These are phyloP conservation scores for Penicillium daleae DNA, from an alignment of 495 filamentous ascomycete species.

Conservation along the genomic window DNA sequence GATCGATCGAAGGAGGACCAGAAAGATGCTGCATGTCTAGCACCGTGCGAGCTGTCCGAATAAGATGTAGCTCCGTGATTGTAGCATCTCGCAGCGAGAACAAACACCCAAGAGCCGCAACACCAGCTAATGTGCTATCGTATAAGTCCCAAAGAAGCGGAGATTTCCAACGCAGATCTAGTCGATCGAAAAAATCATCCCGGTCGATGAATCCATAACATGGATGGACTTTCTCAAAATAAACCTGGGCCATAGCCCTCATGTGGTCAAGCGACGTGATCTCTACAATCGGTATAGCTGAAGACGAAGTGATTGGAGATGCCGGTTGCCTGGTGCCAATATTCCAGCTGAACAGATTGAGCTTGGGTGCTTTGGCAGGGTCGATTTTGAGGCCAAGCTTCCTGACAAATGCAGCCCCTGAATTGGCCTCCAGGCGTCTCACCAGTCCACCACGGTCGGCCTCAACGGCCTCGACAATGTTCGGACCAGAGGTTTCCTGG, in stretches of 20 bases:
- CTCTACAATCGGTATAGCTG: slow-evolving; percentile 32
- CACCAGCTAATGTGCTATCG: slow-evolving; percentile 47
- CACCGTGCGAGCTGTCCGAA: slow-evolving; percentile 37
- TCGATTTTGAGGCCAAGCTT: slow-evolving; percentile 54
- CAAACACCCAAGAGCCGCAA: slow-evolving; percentile 47
- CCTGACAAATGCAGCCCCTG: slow-evolving; percentile 54
- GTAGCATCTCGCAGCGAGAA: slow-evolving; percentile 39
- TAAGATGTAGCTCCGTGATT: slow-evolving; percentile 39
- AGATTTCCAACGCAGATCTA: slow-evolving; percentile 39
- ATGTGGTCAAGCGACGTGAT: slow-evolving; percentile 42
- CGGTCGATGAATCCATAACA: slow-evolving; percentile 54
- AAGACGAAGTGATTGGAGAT: slow-evolving; percentile 1
- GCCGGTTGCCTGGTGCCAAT: slow-evolving; percentile 42
- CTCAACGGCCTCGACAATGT: slow-evolving; percentile 22
- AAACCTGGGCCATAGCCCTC: slow-evolving; percentile 41
- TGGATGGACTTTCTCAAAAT: slow-evolving; percentile 52
- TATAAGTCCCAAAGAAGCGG: slow-evolving; percentile 25
- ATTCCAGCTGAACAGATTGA: slow-evolving; percentile 60
- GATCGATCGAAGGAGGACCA: slow-evolving; percentile 32
- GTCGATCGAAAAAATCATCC: slow-evolving; percentile 29
- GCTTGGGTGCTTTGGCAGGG: slow-evolving; percentile 49
- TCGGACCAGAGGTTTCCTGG: not conserved
- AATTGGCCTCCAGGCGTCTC: slow-evolving; percentile 50
- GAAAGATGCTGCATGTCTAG: slow-evolving; percentile 36
- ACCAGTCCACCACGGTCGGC: slow-evolving; percentile 34